Percentiles rank a stretch among this genome's conserved stretches.
phyloP scores from a whole-genome alignment of 1,284 basidiomycete species.

The Trichosporon asahii region DNA sequence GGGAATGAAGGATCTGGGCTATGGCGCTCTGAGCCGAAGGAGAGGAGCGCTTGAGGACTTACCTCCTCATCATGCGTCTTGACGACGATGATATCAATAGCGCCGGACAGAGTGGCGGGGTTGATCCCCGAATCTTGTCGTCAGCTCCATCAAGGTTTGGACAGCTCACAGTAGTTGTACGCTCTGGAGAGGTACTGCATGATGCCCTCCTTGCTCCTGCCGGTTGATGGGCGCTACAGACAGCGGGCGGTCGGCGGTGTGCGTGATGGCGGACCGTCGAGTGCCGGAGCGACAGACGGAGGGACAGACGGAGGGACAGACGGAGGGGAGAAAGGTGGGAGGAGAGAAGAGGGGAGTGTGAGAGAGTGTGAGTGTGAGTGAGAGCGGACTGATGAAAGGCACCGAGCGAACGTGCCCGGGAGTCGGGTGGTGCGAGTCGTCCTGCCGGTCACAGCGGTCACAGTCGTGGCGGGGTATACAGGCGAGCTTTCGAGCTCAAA shows the following conservation, averaged over 20 bases:
- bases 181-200: slow-evolving; percentile 52
- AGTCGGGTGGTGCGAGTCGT: not conserved
- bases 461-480: too few species aligned
- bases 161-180: slow-evolving; percentile 47
- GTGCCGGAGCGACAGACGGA: not conserved
- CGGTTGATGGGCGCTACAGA: not conserved
- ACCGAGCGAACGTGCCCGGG: too few species aligned
- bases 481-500: too few species aligned
- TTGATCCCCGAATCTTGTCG: slow-evolving; percentile 63
- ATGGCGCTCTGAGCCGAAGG: too few species aligned
- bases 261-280: too few species aligned
- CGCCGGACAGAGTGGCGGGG: slow-evolving; percentile 88
- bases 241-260: too few species aligned
- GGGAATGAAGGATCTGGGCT: not conserved
- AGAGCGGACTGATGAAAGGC: not conserved
- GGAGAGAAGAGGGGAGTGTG: too few species aligned
- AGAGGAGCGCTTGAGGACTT: too few species aligned
- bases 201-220: not conserved
- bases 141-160: not conserved
- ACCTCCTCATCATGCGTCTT: slow-evolving; percentile 63
- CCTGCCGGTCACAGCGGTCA: too few species aligned
- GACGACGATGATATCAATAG: slow-evolving; percentile 95
- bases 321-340: too few species aligned
- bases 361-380: not conserved
- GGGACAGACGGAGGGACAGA: too few species aligned